Evolutionary conservation across 2,329 filamentous ascomycete genomes (phyloP), one percentile per base, ranked within the genome.

Genomic region (Metarhizium album): DNA sequence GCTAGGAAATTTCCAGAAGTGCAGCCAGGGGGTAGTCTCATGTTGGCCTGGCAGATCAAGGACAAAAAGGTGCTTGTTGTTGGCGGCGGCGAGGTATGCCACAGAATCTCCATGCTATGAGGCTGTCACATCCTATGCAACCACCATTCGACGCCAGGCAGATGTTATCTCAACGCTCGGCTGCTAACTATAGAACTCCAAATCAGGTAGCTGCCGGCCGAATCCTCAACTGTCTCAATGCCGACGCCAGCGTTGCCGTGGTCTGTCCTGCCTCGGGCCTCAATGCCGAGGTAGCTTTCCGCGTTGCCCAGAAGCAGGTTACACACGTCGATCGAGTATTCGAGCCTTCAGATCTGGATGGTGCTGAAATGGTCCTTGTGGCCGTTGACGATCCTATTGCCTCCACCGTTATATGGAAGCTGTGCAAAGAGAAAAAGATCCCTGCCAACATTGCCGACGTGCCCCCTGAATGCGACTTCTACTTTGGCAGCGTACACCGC

Each of bases 401-500:
- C n/a, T 96, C 90, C 0, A 85, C 87, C 0, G 76, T 80, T 55
- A 89, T 98, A 64, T 98, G 90, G 87, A 91, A 91, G 65, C 77
- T 95, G 23, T 97, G 91, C 77, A 91, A 95, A 67, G 79, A 89
- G 65, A 79, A 75, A 53, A 82, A 82, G 54, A 87, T 97, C 57
- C 82, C 90, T 5, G 90, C 90, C 52, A 98, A 98, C 68, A 95
- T 98, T 58, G 93, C 93, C 58, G 93, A 98, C 65, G 93, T 98
- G 3, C 93, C 93, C 0, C 80, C 89, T 1, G 93, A 98, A 67
- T 98, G 93, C 69, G 93, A 98, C 64, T 98, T 98, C 65, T 98
- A 96, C 75, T 98, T 98, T 71, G 93, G 93, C 55, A 93, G 87
- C 64, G 84, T 96, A 38, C 88, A 98, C 70, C 84, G 93, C 47